Evolutionary conservation across 805 yeast genomes (phyloP).

Genomic region (Suhomyces sp.): DNA sequence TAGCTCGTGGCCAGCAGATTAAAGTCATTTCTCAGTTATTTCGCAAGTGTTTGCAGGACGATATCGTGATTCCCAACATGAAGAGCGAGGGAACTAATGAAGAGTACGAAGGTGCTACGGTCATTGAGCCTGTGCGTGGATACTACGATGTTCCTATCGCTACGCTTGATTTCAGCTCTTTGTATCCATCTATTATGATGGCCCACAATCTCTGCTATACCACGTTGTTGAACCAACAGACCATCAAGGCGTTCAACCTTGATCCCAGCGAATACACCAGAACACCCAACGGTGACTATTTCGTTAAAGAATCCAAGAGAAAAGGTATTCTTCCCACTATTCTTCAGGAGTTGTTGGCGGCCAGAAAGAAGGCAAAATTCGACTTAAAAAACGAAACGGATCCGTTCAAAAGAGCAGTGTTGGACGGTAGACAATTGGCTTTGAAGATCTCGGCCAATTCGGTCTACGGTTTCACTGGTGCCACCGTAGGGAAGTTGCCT

Average conservation of each 20-base stretch:
- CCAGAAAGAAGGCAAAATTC: constrained; percentile 89
- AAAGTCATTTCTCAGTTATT: constrained; percentile 94
- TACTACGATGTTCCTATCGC: constrained; percentile 97
- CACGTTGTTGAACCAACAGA: constrained; percentile 67
- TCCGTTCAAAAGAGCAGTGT: constrained; percentile 88
- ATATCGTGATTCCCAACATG: constrained; percentile 88
- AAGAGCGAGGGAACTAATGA: constrained; percentile 77
- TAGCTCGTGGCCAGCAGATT: constrained; percentile 95
- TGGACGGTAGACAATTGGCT: constrained; percentile 97
- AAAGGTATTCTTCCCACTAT: constrained; percentile 92
- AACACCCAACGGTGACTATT: constrained; percentile 91
- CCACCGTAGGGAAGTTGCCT: constrained; percentile 95
- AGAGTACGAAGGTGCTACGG: constrained; percentile 99
- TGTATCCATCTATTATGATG: constrained; percentile 99
- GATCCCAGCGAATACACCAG: constrained; percentile 72
- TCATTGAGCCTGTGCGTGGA: constrained; percentile 93
- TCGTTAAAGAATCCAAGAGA: constrained; percentile 65
- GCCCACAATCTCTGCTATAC: constrained; percentile 97
- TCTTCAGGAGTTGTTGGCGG: constrained; percentile 79
- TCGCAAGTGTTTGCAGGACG: constrained; percentile 84
- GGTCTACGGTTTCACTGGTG: constrained; percentile 98
- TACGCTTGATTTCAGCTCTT: constrained; percentile 93
- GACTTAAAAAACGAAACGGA: constrained; percentile 91
- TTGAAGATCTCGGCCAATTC: constrained; percentile 96
- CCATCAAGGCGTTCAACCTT: constrained; percentile 63